Percentiles rank a stretch among this genome's conserved stretches.
phyloP scores from a whole-genome alignment of 2,329 filamentous ascomycete genomes.

The Blastomyces gilchristii region DNA sequence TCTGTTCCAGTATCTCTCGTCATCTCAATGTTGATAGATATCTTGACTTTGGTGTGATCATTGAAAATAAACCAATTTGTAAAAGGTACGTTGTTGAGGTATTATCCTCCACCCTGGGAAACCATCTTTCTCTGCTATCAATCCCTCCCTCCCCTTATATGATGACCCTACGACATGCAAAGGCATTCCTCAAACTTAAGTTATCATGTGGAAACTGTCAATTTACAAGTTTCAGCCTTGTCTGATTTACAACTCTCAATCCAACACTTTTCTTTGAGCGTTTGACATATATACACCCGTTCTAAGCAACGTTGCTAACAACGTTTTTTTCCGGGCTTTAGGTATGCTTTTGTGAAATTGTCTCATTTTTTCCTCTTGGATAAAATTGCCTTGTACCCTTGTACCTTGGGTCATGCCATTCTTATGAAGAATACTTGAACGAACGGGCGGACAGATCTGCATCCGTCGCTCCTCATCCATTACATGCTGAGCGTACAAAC shows the following conservation, averaged over 20 bases:
- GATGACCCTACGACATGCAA: slow-evolving; percentile 55
- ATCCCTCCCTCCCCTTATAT: slow-evolving; percentile 25
- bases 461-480: slow-evolving; percentile 42
- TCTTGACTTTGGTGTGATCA: background rate
- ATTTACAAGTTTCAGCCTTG: slow-evolving; percentile 59
- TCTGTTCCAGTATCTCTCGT: background rate
- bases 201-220: slow-evolving; percentile 54
- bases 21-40: slow-evolving; percentile 2
- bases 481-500: slow-evolving; percentile 54
- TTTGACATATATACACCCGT: slow-evolving; percentile 17
- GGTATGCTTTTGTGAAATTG: slow-evolving; percentile 4
- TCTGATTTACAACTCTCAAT: slow-evolving; percentile 41
- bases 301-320: slow-evolving; percentile 21
- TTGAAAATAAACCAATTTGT: slow-evolving; percentile 9
- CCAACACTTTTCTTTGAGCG: slow-evolving; percentile 10
- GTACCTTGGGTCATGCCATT: slow-evolving; percentile 11
- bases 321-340: slow-evolving; percentile 1
- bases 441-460: slow-evolving; percentile 58
- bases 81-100: slow-evolving; percentile 35
- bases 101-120: background rate
- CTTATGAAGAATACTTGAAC: slow-evolving; percentile 55
- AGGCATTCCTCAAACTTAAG: slow-evolving; percentile 61
- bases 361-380: slow-evolving; percentile 10
- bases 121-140: slow-evolving; percentile 11
- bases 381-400: slow-evolving; percentile 15